Percentiles rank a stretch among this genome's conserved stretches.
Conservation (phyloP, 2,329 filamentous ascomycete genomes). For the Penicillium sp. region DNA sequence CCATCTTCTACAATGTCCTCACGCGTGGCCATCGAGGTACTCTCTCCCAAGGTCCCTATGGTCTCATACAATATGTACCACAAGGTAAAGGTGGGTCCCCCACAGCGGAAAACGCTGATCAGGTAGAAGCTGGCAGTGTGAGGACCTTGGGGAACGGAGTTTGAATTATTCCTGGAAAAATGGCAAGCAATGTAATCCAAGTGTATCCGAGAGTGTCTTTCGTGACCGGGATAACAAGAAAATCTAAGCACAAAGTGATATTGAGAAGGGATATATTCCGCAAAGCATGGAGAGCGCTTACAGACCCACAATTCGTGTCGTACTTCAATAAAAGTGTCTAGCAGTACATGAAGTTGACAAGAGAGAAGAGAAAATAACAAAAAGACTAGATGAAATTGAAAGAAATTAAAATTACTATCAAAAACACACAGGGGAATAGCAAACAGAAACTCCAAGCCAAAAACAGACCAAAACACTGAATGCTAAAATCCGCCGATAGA, state of each 20-base stretch:
- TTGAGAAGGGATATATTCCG: not conserved
- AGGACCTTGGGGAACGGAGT: slow-evolving; percentile 28
- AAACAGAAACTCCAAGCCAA: not conserved
- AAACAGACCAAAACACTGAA: slow-evolving; percentile 5
- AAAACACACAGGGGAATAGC: slow-evolving; percentile 2
- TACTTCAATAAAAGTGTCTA: not conserved
- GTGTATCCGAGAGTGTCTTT: too few species aligned
- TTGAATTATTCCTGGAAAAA: not conserved
- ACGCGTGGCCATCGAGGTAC: slow-evolving; percentile 31
- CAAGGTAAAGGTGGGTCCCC: not conserved
- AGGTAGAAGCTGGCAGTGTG: slow-evolving; percentile 10
- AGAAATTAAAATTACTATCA: slow-evolving; percentile 3
- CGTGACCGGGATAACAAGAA: too few species aligned
- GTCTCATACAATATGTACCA: slow-evolving; percentile 3
- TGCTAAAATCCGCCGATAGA: slow-evolving; percentile 1
- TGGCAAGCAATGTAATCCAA: too few species aligned
- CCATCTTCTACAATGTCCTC: slow-evolving; percentile 20
- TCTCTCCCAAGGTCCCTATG: slow-evolving; percentile 34
- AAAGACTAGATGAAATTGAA: slow-evolving; percentile 1
- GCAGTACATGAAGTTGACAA: not conserved
- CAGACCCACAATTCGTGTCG: not conserved
- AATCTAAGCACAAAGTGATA: not conserved
- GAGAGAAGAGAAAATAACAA: not conserved
- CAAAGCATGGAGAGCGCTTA: not conserved
- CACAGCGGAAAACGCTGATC: slow-evolving; percentile 8